Conservation (phyloP, 2,329 filamentous ascomycete genomes). For the Coniella lustricola region DNA sequence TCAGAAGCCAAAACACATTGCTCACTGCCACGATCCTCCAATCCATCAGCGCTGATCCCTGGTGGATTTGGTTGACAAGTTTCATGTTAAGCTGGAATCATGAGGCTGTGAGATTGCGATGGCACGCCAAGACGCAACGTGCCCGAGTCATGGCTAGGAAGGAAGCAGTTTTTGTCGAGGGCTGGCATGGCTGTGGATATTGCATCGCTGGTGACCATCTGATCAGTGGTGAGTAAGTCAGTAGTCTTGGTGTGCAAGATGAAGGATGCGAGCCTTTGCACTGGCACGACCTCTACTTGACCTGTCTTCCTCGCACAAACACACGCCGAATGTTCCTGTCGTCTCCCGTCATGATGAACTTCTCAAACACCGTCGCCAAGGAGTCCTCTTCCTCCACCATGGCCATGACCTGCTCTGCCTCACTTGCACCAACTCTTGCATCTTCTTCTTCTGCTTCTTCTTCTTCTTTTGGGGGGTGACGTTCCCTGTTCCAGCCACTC, state of each 20-base stretch:
- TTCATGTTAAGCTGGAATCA: background rate
- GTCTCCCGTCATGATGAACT: conserved; percentile 60
- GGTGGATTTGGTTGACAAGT: too few relatives aligned
- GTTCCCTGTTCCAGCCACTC: conserved; percentile 22
- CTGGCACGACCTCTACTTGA: conserved; percentile 3
- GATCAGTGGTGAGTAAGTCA: too few relatives aligned
- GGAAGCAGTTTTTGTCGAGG: too few relatives aligned
- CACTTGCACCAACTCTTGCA: conserved; percentile 3
- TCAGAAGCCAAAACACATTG: too few relatives aligned
- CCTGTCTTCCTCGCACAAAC: conserved; percentile 40
- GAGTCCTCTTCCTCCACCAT: conserved; percentile 45
- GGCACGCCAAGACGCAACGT: background rate
- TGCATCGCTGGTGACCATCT: too few relatives aligned
- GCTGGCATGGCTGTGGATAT: too few relatives aligned
- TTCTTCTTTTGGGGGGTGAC: too few relatives aligned
- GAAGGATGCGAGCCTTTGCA: background rate
- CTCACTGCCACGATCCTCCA: too few relatives aligned
- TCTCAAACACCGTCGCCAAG: conserved; percentile 45
- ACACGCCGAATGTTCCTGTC: conserved; percentile 53
- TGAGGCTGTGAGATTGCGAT: background rate
- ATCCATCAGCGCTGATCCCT: too few relatives aligned
- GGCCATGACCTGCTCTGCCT: conserved; percentile 39
- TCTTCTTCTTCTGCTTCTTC: too few relatives aligned
- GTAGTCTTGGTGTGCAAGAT: background rate
- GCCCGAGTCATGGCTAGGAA: too few relatives aligned